A percentile compares a stretch with the other conserved stretches of the same genome.
Evolutionary conservation across 805 yeast species (phyloP).

Genomic region (Candida cerambycidarum): DNA sequence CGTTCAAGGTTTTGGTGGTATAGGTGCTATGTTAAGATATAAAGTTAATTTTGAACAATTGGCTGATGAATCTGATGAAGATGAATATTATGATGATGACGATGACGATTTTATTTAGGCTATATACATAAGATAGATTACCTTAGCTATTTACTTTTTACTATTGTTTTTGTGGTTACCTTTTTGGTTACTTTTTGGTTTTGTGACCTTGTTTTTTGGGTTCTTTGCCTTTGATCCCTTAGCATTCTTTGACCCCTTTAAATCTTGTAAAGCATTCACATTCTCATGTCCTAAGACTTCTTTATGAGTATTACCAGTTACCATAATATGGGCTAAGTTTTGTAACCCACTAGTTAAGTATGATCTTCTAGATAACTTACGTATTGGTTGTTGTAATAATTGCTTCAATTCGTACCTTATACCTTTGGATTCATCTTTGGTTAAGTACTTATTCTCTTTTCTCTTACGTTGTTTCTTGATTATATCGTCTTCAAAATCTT

Average conservation of each 20-base stretch:
- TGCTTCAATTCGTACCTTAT: constrained; percentile 53
- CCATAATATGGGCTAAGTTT: constrained; percentile 75
- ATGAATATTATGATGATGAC: constrained; percentile 77
- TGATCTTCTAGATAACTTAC: constrained; percentile 64
- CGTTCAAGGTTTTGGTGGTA: constrained; percentile 97
- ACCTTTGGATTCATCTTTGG: constrained; percentile 47
- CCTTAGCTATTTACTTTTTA: neutral
- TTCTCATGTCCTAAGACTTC: constrained; percentile 69
- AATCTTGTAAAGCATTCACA: constrained; percentile 65
- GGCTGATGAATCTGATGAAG: constrained; percentile 82
- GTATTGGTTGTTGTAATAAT: constrained; percentile 52
- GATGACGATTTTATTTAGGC: constrained; percentile 42
- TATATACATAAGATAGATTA: constrained; percentile 4
- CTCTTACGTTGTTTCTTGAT: constrained; percentile 61
- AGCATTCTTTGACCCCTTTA: constrained; percentile 26
- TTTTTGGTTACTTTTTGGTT: too few relatives aligned
- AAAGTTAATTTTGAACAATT: constrained; percentile 96
- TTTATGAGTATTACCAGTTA: constrained; percentile 64
- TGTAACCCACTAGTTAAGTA: constrained; percentile 78
- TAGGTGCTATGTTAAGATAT: constrained; percentile 95
- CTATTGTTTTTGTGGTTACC: constrained; percentile 8
- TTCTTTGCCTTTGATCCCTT: constrained; percentile 12
- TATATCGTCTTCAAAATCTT: constrained; percentile 60
- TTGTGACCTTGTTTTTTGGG: too few relatives aligned
- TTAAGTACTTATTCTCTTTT: constrained; percentile 38